These are phyloP conservation scores for Apiospora phragmitis DNA, from an alignment of 2,329 filamentous ascomycete species.

Conservation along the genomic window DNA sequence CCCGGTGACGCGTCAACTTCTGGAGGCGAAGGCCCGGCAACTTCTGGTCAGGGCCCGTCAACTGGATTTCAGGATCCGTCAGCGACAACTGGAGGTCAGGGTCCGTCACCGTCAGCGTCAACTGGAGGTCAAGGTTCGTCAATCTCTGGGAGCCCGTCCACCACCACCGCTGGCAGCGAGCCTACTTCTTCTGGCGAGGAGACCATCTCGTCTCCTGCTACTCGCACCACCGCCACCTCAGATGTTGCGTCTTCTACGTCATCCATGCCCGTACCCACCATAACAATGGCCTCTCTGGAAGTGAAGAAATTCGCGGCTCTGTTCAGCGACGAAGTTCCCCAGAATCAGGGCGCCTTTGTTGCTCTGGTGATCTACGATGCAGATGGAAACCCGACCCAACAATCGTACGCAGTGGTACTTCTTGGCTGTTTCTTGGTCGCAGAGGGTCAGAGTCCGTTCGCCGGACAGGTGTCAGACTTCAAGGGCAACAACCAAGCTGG, in stretches of 20 bases:
- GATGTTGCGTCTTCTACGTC: not conserved
- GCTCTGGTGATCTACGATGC: slow-evolving; percentile 5
- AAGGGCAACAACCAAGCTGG: not conserved
- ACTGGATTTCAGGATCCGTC: too few species aligned
- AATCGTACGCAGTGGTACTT: not conserved
- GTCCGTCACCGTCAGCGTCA: too few species aligned
- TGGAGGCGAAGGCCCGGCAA: too few species aligned
- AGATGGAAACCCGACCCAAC: not conserved
- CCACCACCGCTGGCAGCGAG: not conserved
- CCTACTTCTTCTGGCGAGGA: not conserved
- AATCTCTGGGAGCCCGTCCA: not conserved
- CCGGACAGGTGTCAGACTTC: not conserved
- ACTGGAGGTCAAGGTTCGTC: not conserved
- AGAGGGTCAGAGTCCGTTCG: not conserved
- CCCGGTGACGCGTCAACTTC: not conserved
- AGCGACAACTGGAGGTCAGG: too few species aligned
- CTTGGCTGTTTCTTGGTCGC: slow-evolving; percentile 16
- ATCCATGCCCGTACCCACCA: not conserved
- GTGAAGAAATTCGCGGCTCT: not conserved
- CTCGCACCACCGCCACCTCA: not conserved
- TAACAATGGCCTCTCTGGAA: not conserved
- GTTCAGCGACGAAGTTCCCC: slow-evolving; percentile 5
- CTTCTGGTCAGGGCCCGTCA: not conserved
- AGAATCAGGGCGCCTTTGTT: not conserved
- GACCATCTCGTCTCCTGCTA: not conserved